phyloP scores from a whole-genome alignment of 179 eudicot species.

The Sideroxylon spinosum region DNA sequence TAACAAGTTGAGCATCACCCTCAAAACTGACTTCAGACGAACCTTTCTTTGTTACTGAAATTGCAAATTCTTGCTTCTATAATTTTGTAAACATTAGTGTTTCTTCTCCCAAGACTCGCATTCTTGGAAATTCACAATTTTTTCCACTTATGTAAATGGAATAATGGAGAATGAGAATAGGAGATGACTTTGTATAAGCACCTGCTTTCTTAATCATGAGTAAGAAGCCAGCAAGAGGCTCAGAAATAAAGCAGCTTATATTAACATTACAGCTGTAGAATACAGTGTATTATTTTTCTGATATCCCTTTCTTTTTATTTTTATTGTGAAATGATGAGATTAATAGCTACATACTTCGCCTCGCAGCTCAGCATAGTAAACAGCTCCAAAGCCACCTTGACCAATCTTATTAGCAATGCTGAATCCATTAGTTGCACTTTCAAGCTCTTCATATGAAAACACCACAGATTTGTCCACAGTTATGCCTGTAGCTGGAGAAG shows the following conservation, averaged over 20 bases:
- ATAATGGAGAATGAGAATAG: not conserved
- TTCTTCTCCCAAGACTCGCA: too few species aligned
- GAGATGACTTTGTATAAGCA: not conserved
- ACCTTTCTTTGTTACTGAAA: too few species aligned
- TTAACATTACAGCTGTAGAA: not conserved
- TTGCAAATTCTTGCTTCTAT: too few species aligned
- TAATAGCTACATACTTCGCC: slow-evolving; percentile 51
- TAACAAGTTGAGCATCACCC: too few species aligned
- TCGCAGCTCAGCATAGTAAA: slow-evolving; percentile 69
- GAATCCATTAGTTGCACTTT: slow-evolving; percentile 58
- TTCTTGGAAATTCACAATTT: not conserved
- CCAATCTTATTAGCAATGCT: slow-evolving; percentile 61
- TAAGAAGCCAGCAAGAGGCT: not conserved
- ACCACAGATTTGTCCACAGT: slow-evolving; percentile 61
- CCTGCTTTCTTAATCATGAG: not conserved
- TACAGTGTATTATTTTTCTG: not conserved
- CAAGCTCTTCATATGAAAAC: slow-evolving; percentile 65
- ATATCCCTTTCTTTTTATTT: not conserved
- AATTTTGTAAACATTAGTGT: too few species aligned
- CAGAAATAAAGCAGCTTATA: not conserved
- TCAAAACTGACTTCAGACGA: too few species aligned
- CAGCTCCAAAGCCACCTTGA: slow-evolving; percentile 70
- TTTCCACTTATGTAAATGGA: not conserved
- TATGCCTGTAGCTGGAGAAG: slow-evolving; percentile 28
- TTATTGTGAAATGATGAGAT: not conserved